Evolutionary conservation across 2,329 filamentous ascomycete genomes (phyloP).

Genomic region (Colletotrichum brevisporum): DNA sequence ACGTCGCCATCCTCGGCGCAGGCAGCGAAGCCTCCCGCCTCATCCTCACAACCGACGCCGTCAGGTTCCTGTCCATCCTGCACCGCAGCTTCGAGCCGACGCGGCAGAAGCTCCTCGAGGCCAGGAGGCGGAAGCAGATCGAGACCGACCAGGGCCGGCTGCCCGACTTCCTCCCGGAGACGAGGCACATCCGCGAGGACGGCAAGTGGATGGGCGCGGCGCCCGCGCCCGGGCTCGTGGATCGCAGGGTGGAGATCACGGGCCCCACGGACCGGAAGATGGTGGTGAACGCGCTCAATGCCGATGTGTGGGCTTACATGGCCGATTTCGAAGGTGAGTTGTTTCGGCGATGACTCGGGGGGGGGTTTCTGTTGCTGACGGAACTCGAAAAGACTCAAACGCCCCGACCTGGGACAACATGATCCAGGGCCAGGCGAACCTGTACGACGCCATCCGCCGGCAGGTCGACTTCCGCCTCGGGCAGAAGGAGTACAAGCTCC

Average conservation of each 20-base stretch:
- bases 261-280: constrained; percentile 93
- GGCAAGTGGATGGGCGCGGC: constrained; percentile 87
- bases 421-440: constrained; percentile 91
- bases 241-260: constrained; percentile 90
- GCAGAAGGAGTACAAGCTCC: constrained; percentile 91
- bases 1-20: constrained; percentile 82
- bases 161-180: constrained; percentile 91
- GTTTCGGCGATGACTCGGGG: too few relatives aligned
- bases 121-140: constrained; percentile 82
- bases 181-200: constrained; percentile 89
- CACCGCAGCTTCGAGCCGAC: constrained; percentile 89
- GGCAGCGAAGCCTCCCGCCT: constrained; percentile 81
- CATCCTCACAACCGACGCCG: constrained; percentile 86
- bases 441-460: constrained; percentile 88
- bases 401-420: constrained; percentile 96
- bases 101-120: constrained; percentile 84
- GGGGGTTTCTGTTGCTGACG: too few relatives aligned
- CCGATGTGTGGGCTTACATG: constrained; percentile 95
- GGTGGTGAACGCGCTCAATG: constrained; percentile 92
- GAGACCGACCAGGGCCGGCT: constrained; percentile 87
- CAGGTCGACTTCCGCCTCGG: constrained; percentile 93
- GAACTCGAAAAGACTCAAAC: constrained; percentile 71
- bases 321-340: constrained; percentile 79
- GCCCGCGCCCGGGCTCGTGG: constrained; percentile 86
- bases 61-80: constrained; percentile 86